phyloP scores from a whole-genome alignment of 768 basidiomycete species.

The Lepiota subincarnata region DNA sequence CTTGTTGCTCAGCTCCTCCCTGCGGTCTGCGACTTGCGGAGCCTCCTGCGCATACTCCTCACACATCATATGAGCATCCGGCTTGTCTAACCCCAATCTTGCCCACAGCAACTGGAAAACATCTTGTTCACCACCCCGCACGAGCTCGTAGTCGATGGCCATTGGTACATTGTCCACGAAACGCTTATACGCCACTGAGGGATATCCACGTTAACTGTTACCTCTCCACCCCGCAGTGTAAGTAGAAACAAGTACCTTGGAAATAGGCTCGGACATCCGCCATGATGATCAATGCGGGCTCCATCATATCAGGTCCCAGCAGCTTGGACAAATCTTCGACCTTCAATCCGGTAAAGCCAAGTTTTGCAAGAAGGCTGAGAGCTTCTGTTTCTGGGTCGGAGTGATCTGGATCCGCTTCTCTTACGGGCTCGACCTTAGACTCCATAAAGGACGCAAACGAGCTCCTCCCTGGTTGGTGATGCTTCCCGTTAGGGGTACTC shows the following conservation, averaged over 20 bases:
- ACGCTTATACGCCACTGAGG: slow-evolving; percentile 55
- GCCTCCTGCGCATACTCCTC: slow-evolving; percentile 50
- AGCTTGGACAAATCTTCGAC: slow-evolving; percentile 45
- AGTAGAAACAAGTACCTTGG: slow-evolving; percentile 44
- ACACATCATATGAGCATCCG: slow-evolving; percentile 43
- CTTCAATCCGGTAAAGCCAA: slow-evolving; percentile 35
- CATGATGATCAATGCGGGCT: slow-evolving; percentile 61
- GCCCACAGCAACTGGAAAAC: slow-evolving; percentile 41
- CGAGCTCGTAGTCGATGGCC: slow-evolving; percentile 52
- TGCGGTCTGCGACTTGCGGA: slow-evolving; percentile 34
- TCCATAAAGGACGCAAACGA: too few relatives aligned
- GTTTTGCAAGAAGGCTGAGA: slow-evolving; percentile 32
- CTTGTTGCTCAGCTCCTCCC: slow-evolving; percentile 49
- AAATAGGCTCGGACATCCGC: slow-evolving; percentile 71
- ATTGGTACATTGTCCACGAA: slow-evolving; percentile 54
- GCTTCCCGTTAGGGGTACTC: too few relatives aligned
- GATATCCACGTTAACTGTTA: not conserved
- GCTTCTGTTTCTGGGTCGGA: slow-evolving; percentile 23
- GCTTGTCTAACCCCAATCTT: slow-evolving; percentile 49
- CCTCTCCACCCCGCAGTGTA: not conserved
- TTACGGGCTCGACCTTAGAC: too few relatives aligned
- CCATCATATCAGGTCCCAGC: slow-evolving; percentile 46
- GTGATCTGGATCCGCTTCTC: not conserved
- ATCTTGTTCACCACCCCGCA: slow-evolving; percentile 45
- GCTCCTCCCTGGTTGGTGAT: too few relatives aligned